Evolutionary conservation across 1,284 basidiomycete genomes (phyloP).

Genomic region (Coriolopsis trogii): DNA sequence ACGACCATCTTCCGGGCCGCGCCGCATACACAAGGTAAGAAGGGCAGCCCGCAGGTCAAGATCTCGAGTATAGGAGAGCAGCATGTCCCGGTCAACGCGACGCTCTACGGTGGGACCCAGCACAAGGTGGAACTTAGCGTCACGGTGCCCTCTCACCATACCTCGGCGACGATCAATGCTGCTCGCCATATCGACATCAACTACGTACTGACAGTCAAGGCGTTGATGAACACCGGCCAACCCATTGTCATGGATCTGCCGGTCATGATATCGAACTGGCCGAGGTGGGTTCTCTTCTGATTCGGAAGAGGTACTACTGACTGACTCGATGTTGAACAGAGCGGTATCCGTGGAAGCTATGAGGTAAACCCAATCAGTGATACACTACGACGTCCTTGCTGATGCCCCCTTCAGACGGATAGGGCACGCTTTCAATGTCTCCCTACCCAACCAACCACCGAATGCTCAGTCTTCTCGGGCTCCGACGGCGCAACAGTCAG

Average conservation of each 20-base stretch:
- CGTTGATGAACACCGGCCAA: constrained; percentile 69
- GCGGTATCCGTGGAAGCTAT: constrained; percentile 67
- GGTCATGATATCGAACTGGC: constrained; percentile 81
- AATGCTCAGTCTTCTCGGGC: constrained; percentile 9
- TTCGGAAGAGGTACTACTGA: neutral
- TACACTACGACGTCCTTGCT: neutral
- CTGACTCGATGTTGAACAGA: constrained; percentile 38
- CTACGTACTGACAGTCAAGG: constrained; percentile 77
- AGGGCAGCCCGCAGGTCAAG: constrained; percentile 58
- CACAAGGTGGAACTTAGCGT: constrained; percentile 73
- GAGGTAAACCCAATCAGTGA: constrained; percentile 42
- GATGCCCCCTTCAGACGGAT: constrained; percentile 55
- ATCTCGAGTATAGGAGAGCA: constrained; percentile 58
- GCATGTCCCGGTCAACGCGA: constrained; percentile 71
- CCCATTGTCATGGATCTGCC: constrained; percentile 73
- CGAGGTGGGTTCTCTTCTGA: constrained; percentile 47
- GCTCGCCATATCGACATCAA: constrained; percentile 83
- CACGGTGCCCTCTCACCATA: constrained; percentile 68
- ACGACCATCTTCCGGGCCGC: constrained; percentile 68
- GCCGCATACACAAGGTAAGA: constrained; percentile 54
- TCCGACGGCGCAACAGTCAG: neutral
- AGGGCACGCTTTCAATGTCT: constrained; percentile 67
- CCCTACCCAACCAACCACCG: constrained; percentile 29
- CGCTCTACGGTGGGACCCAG: constrained; percentile 68
- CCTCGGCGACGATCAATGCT: constrained; percentile 73